phyloP scores from a whole-genome alignment of 352 stramenopile species.

The Saprolegnia parasitica region DNA sequence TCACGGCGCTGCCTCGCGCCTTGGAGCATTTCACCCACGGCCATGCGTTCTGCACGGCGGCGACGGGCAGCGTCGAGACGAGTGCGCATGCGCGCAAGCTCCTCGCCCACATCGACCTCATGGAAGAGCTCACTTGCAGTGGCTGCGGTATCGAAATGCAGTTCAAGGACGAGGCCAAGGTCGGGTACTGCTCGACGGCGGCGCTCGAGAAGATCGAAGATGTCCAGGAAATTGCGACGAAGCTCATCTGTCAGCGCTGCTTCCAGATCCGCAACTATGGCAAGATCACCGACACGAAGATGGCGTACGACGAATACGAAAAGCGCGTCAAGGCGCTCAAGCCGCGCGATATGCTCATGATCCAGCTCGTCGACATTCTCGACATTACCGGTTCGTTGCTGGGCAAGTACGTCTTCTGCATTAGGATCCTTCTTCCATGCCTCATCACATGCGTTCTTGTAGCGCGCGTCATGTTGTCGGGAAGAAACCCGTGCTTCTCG shows the following conservation, averaged over 20 bases:
- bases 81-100: neutral
- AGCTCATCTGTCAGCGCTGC: conserved; percentile 79
- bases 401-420: conserved; percentile 42
- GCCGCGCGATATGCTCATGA: conserved; percentile 84
- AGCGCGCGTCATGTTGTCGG: conserved; percentile 76
- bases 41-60: too few relatives aligned
- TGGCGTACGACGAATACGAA: conserved; percentile 85
- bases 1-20: neutral
- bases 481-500: conserved; percentile 86
- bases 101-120: conserved; percentile 62
- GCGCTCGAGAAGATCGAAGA: conserved; percentile 58
- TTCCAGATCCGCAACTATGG: conserved; percentile 85
- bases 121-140: conserved; percentile 80
- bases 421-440: neutral
- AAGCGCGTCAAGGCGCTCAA: conserved; percentile 80
- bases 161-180: conserved; percentile 48
- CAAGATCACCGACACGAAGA: conserved; percentile 77
- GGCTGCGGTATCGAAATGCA: conserved; percentile 80
- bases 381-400: conserved; percentile 87
- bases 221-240: conserved; percentile 62
- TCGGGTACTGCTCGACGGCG: conserved; percentile 67
- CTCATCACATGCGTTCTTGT: neutral
- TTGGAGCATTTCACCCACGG: neutral
- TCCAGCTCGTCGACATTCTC: conserved; percentile 90
- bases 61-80: neutral